Base-by-base conservation (phyloP, 2,329 filamentous ascomycete species). In the Aaosphaeria pasadenensis region DNA sequence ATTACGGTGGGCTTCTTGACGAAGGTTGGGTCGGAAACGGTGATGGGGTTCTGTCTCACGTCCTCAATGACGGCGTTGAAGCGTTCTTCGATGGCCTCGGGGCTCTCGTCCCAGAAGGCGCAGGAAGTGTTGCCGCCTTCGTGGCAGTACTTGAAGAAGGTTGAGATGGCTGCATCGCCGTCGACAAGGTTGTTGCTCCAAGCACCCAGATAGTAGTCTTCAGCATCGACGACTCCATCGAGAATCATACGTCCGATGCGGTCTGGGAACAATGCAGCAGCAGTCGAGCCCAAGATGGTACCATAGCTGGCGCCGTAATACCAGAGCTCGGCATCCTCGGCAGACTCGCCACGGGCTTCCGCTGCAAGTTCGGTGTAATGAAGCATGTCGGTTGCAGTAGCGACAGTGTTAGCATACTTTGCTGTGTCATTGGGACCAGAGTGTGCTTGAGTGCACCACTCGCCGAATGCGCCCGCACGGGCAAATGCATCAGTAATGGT, bases 291-390 rank as follows among this genome's bases (percentile, higher is more conserved):
- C 1, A 77, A 56, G 1, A 74, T 52, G 2, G 72, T 74, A 6
- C 74, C 75, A 46, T 75, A 77, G 0, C 71, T 74, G 17, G 68
- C 59, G 67, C 68, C 43, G 46, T 65, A 66, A 53, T 69, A 73
- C 39, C 67, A 61, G 4, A 76, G 48, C 45, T 57, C 55, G 45
- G 54, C 46, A 9, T 70, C 62, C 6, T 30, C 7, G 2, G 42
- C 39, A 9, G 47, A 35, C 39, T 58, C 42, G 24, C 51, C 54
- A 11, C 52, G 48, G 2, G 43, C 39, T 43, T 45, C 39, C 6
- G 56, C 54, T 5, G 46, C 29, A 6, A 45, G 9, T 31, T 58
- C 54, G 6, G 46, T 52, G 38, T 54, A 58, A 13, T 49, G 43
- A 6, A 48, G 45, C 52, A 58, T 52, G 32, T 56, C 53, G 1